phyloP scores from a whole-genome alignment of 306 rosid genomes.

The Vachellia pachyceras region DNA sequence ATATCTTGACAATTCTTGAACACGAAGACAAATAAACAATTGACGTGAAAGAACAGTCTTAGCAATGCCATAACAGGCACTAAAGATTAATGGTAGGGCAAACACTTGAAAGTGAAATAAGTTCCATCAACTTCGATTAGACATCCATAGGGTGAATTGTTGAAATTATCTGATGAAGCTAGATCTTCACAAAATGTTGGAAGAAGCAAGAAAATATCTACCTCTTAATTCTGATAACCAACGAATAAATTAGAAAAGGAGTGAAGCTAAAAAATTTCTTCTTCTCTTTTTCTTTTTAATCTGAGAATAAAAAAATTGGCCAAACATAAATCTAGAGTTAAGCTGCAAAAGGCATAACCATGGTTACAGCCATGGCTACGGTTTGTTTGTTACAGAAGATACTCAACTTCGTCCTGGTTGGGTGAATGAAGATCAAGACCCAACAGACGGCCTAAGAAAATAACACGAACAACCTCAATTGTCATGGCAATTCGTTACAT shows the following conservation, averaged over 20 bases:
- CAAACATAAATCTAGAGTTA: neutral
- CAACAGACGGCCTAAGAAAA: neutral
- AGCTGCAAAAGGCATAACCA: neutral
- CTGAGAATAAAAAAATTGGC: neutral
- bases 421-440: neutral
- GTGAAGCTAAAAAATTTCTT: neutral
- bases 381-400: neutral
- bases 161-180: neutral
- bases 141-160: neutral
- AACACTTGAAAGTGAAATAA: neutral
- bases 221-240: neutral
- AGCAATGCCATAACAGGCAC: neutral
- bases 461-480: slow-evolving; percentile 3
- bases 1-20: neutral
- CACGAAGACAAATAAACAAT: neutral
- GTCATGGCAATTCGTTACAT: neutral
- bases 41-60: neutral
- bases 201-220: neutral
- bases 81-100: neutral
- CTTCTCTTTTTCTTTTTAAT: neutral
- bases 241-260: neutral
- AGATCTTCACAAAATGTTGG: neutral
- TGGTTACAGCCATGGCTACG: slow-evolving; percentile 3
- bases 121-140: neutral
- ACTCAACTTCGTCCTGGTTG: slow-evolving; percentile 3